Evolutionary conservation across 139 green algal genomes (phyloP).

Genomic region (Tetratostichococcus sp.): DNA sequence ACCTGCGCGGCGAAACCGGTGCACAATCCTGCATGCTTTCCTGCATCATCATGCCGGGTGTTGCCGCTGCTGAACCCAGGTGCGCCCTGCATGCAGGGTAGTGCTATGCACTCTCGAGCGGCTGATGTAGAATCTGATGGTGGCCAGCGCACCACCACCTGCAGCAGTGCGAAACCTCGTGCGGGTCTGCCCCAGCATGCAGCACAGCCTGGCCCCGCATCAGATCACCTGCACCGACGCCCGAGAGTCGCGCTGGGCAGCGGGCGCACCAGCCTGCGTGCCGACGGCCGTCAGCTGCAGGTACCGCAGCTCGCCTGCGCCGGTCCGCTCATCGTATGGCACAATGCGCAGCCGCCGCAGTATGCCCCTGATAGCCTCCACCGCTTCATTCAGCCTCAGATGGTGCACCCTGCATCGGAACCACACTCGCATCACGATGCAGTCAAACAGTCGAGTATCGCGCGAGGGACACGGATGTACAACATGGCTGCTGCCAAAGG

Average conservation of each 20-base stretch:
- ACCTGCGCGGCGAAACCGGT: conserved; percentile 23
- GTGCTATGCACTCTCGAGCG: too few species aligned
- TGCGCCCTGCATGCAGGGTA: too few species aligned
- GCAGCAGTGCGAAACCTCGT: not conserved
- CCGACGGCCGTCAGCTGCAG: conserved; percentile 55
- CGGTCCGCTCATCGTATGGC: conserved; percentile 37
- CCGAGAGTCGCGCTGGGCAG: not conserved
- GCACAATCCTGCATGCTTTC: too few species aligned
- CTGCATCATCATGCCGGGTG: too few species aligned
- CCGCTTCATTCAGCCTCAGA: conserved; percentile 52
- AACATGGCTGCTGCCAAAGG: too few species aligned
- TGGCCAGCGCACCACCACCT: too few species aligned
- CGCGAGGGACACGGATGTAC: too few species aligned
- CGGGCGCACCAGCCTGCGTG: not conserved
- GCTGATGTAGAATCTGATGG: too few species aligned
- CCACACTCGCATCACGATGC: not conserved
- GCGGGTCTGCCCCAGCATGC: too few species aligned
- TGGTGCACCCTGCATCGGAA: conserved; percentile 36
- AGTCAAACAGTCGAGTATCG: too few species aligned
- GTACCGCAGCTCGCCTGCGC: conserved; percentile 52
- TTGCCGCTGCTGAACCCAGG: too few species aligned
- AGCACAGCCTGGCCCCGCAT: too few species aligned
- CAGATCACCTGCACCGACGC: conserved; percentile 8
- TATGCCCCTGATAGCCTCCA: conserved; percentile 28
- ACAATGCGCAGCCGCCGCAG: conserved; percentile 9